Evolutionary conservation across 768 basidiomycete species (phyloP), one percentile per base, ranked within the genome.

Genomic region (Lyophyllum semitale): DNA sequence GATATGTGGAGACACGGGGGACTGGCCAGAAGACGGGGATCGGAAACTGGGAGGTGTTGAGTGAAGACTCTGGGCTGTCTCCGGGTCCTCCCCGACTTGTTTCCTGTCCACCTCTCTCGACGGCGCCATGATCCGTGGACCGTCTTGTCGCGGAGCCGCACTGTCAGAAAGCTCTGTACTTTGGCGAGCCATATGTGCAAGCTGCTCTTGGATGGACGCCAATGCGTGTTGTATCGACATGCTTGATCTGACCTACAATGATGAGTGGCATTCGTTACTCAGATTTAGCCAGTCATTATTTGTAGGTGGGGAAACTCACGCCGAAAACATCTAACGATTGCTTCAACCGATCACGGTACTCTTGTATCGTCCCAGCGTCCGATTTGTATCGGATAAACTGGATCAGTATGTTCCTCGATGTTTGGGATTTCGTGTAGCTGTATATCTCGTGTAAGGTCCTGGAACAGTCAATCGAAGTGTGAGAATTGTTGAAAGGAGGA

Each of bases 271-370:
- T 3, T 8, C n/a, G n/a, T n/a, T n/a, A n/a, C n/a, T n/a, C n/a
- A n/a, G n/a, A n/a, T n/a, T n/a, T n/a, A n/a, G n/a, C n/a, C 35
- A 47, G 18, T 13, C 1, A 4, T 3, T 29, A 37, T 26, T 18
- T 17, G n/a, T 5, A 18, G 22, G 32, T 27, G 5, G 7, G 25
- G 4, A n/a, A n/a, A 32, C 43, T 29, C 35, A 54, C 57, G 18
- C 32, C 38, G 25, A 58, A 58, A 9, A 53, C 35, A 32, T 53
- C 52, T 5, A 58, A 35, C 32, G 47, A 53, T 8, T 58, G 57
- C 15, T 29, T 38, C 20, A 58, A 18, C 9, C 38, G 48, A 1
- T 58, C 48, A 2, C 57, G 57, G 15, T 53, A 58, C 32, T 53
- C 57, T 18, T 58, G 52, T 6, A 58, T 49, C 9, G 33, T 27